These are phyloP conservation scores for Arabidopsis lyrata DNA, from an alignment of 441 rosid species.

Conservation along the genomic window DNA sequence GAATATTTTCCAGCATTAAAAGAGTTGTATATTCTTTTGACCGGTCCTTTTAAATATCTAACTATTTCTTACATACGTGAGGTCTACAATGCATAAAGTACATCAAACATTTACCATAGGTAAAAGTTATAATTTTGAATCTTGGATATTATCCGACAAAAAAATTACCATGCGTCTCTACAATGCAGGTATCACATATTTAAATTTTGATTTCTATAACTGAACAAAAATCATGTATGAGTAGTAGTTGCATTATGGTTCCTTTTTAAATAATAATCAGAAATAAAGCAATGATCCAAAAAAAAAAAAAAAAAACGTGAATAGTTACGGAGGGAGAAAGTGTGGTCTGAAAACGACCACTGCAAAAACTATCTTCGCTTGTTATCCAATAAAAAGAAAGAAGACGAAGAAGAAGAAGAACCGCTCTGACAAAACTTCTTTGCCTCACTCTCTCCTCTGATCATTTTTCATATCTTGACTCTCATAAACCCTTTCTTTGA, in stretches of 20 bases:
- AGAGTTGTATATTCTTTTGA: conserved; percentile 10
- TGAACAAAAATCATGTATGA: background rate
- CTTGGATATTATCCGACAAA: too few species aligned
- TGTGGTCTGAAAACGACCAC: conserved; percentile 39
- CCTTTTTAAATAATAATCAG: background rate
- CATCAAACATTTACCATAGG: background rate
- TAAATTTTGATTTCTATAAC: background rate
- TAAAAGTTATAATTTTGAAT: too few species aligned
- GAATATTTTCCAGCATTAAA: background rate
- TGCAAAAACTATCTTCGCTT: conserved; percentile 25
- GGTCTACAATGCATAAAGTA: background rate
- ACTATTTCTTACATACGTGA: background rate
- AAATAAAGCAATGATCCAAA: background rate
- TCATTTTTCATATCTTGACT: conserved; percentile 1
- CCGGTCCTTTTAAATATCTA: background rate
- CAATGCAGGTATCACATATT: background rate
- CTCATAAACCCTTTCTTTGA: conserved; percentile 1
- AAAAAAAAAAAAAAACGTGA: conserved; percentile 6
- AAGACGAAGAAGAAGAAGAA: conserved; percentile 24
- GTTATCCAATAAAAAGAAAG: conserved; percentile 36
- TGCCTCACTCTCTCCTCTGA: conserved; percentile 21
- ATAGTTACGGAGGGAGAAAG: conserved; percentile 32
- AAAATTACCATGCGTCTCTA: too few species aligned
- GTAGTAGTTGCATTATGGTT: background rate
- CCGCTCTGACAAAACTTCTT: conserved; percentile 31